Base-by-base conservation (phyloP, 352 stramenopile species). In the Salisapilia sapeloensis region DNA sequence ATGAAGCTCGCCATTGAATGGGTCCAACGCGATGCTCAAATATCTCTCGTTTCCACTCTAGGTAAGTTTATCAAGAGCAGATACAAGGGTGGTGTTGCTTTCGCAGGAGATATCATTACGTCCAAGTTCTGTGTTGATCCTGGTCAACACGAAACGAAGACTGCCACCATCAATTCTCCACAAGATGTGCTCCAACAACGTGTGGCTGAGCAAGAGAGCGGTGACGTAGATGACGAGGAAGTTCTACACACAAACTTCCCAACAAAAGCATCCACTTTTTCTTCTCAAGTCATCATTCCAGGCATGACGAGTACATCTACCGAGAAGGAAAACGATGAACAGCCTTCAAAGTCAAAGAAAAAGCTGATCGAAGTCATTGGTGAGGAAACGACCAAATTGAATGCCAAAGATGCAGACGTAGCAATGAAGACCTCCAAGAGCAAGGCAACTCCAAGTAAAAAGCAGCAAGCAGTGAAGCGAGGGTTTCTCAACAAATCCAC, bases 61-160 rank as follows among this genome's bases (percentile, higher is more conserved):
- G 65, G 70, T 6, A 90, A 84, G 34, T 76, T 82, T 38, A 90
- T 86, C 52, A 90, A 90, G 51, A 80, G 62, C 13, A 46, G 46
- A 6, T 90, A 90, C 56, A 90, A 90, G 48, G 70, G 74, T 9
- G 70, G 74, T 10, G 61, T 76, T 10, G 42, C 26, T 7, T 44
- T 64, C 10, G 63, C 61, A 3, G 47, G 12, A 11, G 61, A 86
- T 19, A 77, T 83, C 34, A 60, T 83, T 43, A 82, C 74, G n/a
- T 51, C 66, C 25, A 78, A 81, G 34, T 89, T 89, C 27, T 53
- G 59, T 12, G 64, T 89, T 12, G 52, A 78, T 7, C 41, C 44
- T 0, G 47, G 51, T 15, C 40, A 55, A 14, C 46, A 50, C 17
- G 36, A 55, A 30, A 46, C 40, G 2, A 23, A 41, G 2, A 41